Base-by-base conservation (phyloP, 306 rosid genomes). In the Castanospermum australe region DNA sequence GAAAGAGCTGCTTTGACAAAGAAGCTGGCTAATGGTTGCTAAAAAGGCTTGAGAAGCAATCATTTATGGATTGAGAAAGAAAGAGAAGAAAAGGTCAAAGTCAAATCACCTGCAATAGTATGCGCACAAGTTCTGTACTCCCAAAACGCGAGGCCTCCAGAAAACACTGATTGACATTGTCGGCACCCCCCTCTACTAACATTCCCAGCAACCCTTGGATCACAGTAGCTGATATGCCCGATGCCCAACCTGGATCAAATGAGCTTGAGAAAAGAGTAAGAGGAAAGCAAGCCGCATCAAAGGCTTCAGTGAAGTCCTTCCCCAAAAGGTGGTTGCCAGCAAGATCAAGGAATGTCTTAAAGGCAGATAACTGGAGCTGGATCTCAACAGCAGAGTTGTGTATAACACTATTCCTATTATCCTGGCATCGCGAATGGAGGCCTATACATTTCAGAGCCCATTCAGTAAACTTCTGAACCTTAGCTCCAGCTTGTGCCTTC, bases 141-240 rank as follows among this genome's bases (percentile, higher is more conserved):
- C 97, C 97, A 79, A 93, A 93, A 50, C 96, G 96, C 72, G 97
- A 93, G 67, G 97, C 97, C 86, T 93, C 97, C 72, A 93, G 88
- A 80, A 93, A 90, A 80, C 97, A 93, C 82, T 93, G 97, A 86
- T 89, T 93, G 45, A 93, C 94, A 80, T 93, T 93, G 83, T 93
- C 97, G 17, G 97, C 96, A 70, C 97, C 97, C 55, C 96, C 97
- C 71, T 90, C 97, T 50, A 93, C 96, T 80, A 93, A 61, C 91
- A 93, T 88, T 69, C 88, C 89, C 50, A 93, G 84, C 79, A 93
- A 83, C 66, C 97, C 97, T 74, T 91, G 96, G 82, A 90, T 88
- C 67, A 93, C 94, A 24, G 94, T 84, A 20, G 92, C 94, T 20
- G 97, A 93, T 45, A 87, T 81, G 71, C 95, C 93, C 77, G 85